Percentiles rank a stretch among this genome's conserved stretches.
phyloP scores from a whole-genome alignment of 257 asterid species.

The Jacaranda mimosifolia region DNA sequence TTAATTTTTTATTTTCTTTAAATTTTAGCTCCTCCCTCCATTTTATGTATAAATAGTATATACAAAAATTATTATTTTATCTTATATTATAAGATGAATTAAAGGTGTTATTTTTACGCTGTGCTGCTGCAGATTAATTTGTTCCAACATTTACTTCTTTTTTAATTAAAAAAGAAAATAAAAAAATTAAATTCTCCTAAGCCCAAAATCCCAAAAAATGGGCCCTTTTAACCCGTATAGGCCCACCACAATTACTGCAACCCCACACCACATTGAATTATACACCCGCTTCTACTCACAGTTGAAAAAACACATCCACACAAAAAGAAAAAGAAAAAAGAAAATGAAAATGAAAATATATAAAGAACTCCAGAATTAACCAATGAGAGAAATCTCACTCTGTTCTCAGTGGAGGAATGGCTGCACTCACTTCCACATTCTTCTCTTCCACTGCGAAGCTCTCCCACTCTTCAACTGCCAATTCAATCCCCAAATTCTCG shows the following conservation, averaged over 20 bases:
- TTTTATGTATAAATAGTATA: too few relatives aligned
- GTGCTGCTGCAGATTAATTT: too few relatives aligned
- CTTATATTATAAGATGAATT: too few relatives aligned
- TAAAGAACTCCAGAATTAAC: slow-evolving; percentile 29
- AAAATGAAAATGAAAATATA: not conserved
- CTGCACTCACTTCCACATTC: slow-evolving; percentile 59
- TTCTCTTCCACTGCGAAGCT: slow-evolving; percentile 51
- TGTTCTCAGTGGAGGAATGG: slow-evolving; percentile 42
- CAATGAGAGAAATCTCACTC: slow-evolving; percentile 42
- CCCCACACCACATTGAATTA: slow-evolving; percentile 3
- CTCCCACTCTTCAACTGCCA: slow-evolving; percentile 26
- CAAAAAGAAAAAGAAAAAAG: not conserved
- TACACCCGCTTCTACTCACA: not conserved
- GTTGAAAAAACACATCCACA: slow-evolving; percentile 38
- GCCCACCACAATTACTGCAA: not conserved
- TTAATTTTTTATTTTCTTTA: too few relatives aligned
- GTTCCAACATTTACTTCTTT: too few relatives aligned
- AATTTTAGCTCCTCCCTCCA: too few relatives aligned
- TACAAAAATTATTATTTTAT: too few relatives aligned
- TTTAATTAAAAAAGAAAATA: too few relatives aligned
- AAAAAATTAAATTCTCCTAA: not conserved
- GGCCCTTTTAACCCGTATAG: not conserved
- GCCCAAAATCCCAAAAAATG: not conserved
- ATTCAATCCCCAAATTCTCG: slow-evolving; percentile 47
- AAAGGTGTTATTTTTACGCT: too few relatives aligned